phyloP scores from a whole-genome alignment of 2,329 filamentous ascomycete genomes.

The Cytospora piceicola region DNA sequence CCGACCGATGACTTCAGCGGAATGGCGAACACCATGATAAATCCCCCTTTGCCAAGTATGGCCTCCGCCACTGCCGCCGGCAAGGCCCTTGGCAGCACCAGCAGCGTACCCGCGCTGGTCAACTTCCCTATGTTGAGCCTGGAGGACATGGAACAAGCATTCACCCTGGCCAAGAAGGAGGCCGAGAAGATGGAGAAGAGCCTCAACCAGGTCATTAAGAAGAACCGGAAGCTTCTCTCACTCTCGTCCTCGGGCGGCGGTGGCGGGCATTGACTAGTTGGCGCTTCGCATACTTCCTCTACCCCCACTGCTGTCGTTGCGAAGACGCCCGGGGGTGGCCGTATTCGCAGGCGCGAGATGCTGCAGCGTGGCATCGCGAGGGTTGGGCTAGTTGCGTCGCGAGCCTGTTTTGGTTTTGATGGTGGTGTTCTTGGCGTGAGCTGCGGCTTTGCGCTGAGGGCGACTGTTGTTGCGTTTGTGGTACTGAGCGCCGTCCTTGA shows the following conservation, averaged over 20 bases:
- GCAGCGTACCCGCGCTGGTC: conserved; percentile 40
- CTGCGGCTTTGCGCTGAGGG: conserved; percentile 25
- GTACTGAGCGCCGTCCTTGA: conserved; percentile 19
- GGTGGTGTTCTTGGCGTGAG: conserved; percentile 17
- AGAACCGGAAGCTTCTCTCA: conserved; percentile 59
- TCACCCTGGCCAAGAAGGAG: conserved; percentile 58
- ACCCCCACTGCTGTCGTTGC: not conserved
- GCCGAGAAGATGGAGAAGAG: conserved; percentile 66
- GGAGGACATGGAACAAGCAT: conserved; percentile 64
- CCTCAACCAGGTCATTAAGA: conserved; percentile 62
- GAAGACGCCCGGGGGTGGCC: conserved; percentile 3
- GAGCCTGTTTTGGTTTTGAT: conserved; percentile 23
- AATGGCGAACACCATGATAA: conserved; percentile 27
- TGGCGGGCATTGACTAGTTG: conserved; percentile 30
- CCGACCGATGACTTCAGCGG: conserved; percentile 23
- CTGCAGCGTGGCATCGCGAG: conserved; percentile 25
- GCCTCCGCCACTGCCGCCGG: conserved; percentile 19
- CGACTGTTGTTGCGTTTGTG: conserved; percentile 20
- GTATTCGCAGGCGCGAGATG: conserved; percentile 21
- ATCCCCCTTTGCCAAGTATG: conserved; percentile 10
- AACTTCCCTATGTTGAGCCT: conserved; percentile 62
- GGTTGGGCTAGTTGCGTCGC: conserved; percentile 23
- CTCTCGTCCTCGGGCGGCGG: conserved; percentile 25
- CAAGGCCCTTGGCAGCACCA: conserved; percentile 17
- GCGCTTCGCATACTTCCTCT: conserved; percentile 4